Evolutionary conservation across 306 rosid species (phyloP), one percentile per base, ranked within the genome.

Genomic region (Trifolium repens): DNA sequence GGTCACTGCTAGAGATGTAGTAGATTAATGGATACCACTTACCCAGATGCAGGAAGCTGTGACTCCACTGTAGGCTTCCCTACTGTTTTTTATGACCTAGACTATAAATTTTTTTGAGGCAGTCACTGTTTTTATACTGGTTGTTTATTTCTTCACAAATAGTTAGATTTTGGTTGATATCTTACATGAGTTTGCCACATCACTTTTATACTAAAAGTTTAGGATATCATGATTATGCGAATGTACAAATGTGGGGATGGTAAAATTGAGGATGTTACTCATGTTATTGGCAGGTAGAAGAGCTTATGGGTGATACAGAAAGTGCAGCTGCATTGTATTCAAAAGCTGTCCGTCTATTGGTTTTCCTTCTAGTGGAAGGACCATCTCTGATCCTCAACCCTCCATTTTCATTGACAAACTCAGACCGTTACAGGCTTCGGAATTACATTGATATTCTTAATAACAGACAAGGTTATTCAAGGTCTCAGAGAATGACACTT

Each of bases 301-400:
- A 96, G 85, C 91, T 92, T 71, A 87, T 96, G 99, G 96, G 93
- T 50, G 81, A 84, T 30, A 77, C 89, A 93, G 97, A 88, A 43
- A 86, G 81, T 65, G 99, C 99, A 55, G 78, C 92, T 52, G 88
- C 78, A 34, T 76, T 82, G 74, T 96, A 96, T 82, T 78, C 94
- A 19, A 96, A 89, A 79, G 96, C 98, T 43, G 94, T 84, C 61
- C 83, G 83, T 13, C 76, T 96, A 68, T 65, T 96, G 74, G 79
- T 80, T 55, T 96, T 92, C 80, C 99, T 96, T 82, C 79, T 90
- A 22, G 91, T 84, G 70, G 99, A 96, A 84, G 99, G 97, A 71
- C 96, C 94, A 42, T 92, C 98, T 39, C 93, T 96, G 79, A 88
- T 96, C 77, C 89, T 92, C 14, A 96, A 92, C 61, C 99, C 98